A percentile compares a stretch with the other conserved stretches of the same genome.
Conservation (phyloP, 257 asterid species). For the Salvia splendens region DNA sequence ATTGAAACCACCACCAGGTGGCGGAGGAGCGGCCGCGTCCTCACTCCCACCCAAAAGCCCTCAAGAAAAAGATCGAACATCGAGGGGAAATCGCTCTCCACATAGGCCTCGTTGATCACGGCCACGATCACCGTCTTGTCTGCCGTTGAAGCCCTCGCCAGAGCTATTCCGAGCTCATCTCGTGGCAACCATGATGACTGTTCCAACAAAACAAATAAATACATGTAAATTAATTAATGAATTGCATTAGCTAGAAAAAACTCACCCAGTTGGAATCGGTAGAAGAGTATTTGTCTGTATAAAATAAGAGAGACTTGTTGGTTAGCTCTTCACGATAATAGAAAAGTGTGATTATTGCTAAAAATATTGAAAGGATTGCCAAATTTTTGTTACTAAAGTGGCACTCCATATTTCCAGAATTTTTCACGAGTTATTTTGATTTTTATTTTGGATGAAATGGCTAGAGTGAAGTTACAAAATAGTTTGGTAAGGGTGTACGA, state of each 20-base stretch:
- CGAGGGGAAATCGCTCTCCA: constrained; percentile 50
- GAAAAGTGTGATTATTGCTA: background rate
- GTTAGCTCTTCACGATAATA: constrained; percentile 2
- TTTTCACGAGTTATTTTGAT: background rate
- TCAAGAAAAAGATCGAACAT: constrained; percentile 81
- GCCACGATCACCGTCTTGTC: constrained; percentile 64
- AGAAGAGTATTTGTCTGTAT: background rate
- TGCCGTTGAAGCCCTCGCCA: constrained; percentile 56
- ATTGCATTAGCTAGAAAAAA: background rate
- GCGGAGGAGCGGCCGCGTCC: constrained; percentile 45
- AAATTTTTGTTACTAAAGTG: background rate
- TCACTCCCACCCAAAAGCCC: constrained; percentile 78
- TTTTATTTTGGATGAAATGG: too few relatives aligned
- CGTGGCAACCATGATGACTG: background rate
- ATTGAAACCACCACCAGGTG: constrained; percentile 61
- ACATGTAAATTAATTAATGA: background rate
- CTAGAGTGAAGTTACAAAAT: too few relatives aligned
- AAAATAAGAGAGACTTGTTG: background rate
- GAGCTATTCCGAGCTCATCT: constrained; percentile 47
- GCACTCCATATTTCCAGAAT: constrained; percentile 1
- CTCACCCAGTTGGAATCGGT: background rate
- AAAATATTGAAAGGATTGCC: background rate
- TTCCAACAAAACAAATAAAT: background rate
- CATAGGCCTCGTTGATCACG: constrained; percentile 64
- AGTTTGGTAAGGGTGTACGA: too few relatives aligned